Evolutionary conservation across 768 basidiomycete genomes (phyloP), one percentile per base, ranked within the genome.

Genomic region (Tricholomella constricta): DNA sequence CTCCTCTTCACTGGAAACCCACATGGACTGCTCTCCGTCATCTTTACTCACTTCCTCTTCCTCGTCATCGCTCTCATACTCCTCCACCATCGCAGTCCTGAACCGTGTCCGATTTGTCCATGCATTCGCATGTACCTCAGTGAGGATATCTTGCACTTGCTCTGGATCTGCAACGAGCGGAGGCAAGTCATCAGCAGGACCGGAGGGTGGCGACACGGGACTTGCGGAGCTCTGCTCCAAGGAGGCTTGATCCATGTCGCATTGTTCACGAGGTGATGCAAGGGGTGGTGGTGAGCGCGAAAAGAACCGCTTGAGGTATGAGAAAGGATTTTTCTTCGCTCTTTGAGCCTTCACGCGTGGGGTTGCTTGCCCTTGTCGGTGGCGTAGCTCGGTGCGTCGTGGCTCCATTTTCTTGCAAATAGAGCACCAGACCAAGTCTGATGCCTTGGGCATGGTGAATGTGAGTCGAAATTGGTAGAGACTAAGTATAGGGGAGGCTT

Each of bases 11-110:
- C 8, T 17, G 40, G 14, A 15, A 42, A 26, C 29, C 25, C 19
- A 22, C 6, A 41, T 32, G 43, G 27, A 52, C 55, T 15, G 34
- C 35, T 4, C 35, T 2, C 20, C 38, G 17, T 41, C 57, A 23
- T 31, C 51, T 12, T 53, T 50, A n/a, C 42, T 34, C 25, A 55
- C 45, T 5, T 54, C 29, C 10, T 48, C 37, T 9, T 25, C 31
- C 4, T 50, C 48, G 6, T 48, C 56, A 31, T 57, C 49, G n/a
- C 42, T 29, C 27, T 29, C 40, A 43, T 43, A 41, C n/a, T 52
- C 50, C 45, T 45, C 49, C n/a, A 45, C 42, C 15, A 10, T 8
- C 11, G 43, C 43, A 10, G 46, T 34, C 8, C 46, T 20, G 6
- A 22, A 11, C 4, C 36, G 32, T 4, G 32, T 34, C 19, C 23